Conservation (phyloP, 2,329 filamentous ascomycete species). For the Ophiosphaerella korrae region DNA sequence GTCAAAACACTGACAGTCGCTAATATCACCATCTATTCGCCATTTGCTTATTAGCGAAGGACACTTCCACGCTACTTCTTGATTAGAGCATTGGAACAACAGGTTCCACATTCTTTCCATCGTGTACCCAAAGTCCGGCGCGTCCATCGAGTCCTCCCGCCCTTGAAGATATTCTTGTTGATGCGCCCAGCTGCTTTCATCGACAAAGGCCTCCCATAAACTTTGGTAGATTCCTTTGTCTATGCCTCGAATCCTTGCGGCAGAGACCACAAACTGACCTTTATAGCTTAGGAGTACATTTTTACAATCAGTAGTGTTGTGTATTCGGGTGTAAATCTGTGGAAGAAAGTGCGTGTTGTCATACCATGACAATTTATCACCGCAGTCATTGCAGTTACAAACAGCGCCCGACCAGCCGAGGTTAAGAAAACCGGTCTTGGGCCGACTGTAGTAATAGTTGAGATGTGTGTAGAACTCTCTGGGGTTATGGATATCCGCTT, state of each 20-base stretch:
- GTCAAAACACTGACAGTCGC: slow-evolving; percentile 40
- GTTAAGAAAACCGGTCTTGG: slow-evolving; percentile 52
- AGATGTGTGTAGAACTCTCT: slow-evolving; percentile 46
- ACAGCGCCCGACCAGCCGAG: slow-evolving; percentile 47
- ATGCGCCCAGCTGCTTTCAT: slow-evolving; percentile 37
- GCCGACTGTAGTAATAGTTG: slow-evolving; percentile 42
- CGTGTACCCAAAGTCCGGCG: slow-evolving; percentile 33
- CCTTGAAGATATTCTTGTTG: slow-evolving; percentile 26
- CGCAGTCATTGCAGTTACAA: slow-evolving; percentile 49
- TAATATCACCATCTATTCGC: slow-evolving; percentile 27
- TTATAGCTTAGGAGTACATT: slow-evolving; percentile 52
- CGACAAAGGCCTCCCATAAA: slow-evolving; percentile 29
- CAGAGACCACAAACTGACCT: slow-evolving; percentile 56
- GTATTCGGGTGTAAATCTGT: slow-evolving; percentile 38
- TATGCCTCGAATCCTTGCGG: slow-evolving; percentile 49
- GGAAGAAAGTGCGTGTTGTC: slow-evolving; percentile 48
- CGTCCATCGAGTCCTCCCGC: slow-evolving; percentile 30
- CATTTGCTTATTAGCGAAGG: slow-evolving; percentile 31
- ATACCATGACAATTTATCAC: slow-evolving; percentile 48
- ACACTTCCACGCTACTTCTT: slow-evolving; percentile 36
- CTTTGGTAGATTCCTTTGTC: slow-evolving; percentile 43
- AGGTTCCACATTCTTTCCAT: slow-evolving; percentile 39
- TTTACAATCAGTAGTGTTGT: slow-evolving; percentile 32
- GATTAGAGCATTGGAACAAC: slow-evolving; percentile 34
- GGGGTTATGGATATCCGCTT: slow-evolving; percentile 51